phyloP scores from a whole-genome alignment of 2,329 filamentous ascomycete genomes.

The Neobulgaria alba region DNA sequence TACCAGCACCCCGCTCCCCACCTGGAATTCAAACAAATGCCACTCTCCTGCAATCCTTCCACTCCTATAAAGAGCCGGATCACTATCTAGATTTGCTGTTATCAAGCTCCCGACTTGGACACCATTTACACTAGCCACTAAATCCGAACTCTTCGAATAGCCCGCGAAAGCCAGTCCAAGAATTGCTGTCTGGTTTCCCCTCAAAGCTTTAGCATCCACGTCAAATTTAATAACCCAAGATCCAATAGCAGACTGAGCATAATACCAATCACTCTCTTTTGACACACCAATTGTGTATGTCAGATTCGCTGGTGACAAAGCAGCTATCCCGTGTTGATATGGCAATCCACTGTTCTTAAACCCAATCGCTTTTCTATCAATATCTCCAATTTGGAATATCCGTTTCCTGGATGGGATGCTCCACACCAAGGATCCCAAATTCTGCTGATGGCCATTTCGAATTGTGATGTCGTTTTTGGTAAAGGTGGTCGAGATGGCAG shows the following conservation, averaged over 20 bases:
- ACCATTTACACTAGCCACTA: background rate
- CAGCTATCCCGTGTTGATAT: slow-evolving; percentile 37
- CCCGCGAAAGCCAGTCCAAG: slow-evolving; percentile 12
- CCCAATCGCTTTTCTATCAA: slow-evolving; percentile 38
- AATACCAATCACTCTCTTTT: slow-evolving; percentile 38
- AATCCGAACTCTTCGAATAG: slow-evolving; percentile 3
- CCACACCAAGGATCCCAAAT: slow-evolving; percentile 36
- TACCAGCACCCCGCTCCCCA: background rate
- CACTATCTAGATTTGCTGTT: background rate
- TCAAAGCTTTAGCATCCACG: background rate
- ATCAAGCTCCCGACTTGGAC: background rate
- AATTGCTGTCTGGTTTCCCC: slow-evolving; percentile 3
- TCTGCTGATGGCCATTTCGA: slow-evolving; percentile 26
- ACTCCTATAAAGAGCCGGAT: background rate
- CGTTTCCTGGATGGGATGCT: slow-evolving; percentile 29
- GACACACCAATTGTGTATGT: slow-evolving; percentile 35
- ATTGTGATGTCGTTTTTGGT: slow-evolving; percentile 34
- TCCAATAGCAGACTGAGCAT: slow-evolving; percentile 30
- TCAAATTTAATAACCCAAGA: slow-evolving; percentile 9
- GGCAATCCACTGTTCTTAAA: slow-evolving; percentile 37
- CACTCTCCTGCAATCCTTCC: background rate
- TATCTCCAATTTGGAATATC: slow-evolving; percentile 41
- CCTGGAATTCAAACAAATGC: background rate
- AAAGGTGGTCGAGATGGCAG: slow-evolving; percentile 38
- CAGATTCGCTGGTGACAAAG: slow-evolving; percentile 36